Conservation (phyloP, 495 filamentous ascomycete species). For the Lophium mytilinum region DNA sequence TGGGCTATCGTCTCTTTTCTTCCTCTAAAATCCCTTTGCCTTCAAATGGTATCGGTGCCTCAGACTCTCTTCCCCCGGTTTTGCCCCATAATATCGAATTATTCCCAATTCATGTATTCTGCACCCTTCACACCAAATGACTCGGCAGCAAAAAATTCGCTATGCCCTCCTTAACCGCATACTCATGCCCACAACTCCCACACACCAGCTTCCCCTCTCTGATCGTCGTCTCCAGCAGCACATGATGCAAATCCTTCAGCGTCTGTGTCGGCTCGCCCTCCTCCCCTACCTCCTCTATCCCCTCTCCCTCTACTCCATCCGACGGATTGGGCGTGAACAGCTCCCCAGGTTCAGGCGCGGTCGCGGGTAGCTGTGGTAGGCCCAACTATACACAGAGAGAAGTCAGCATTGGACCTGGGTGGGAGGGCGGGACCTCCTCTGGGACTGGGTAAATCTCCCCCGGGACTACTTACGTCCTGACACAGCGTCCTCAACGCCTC, state of each 20-base stretch:
- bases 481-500: slow-evolving; percentile 61
- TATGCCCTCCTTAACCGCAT: slow-evolving; percentile 87
- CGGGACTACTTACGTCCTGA: slow-evolving; percentile 57
- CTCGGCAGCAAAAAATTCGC: slow-evolving; percentile 92
- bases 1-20: too few relatives aligned
- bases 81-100: too few relatives aligned
- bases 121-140: slow-evolving; percentile 58
- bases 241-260: slow-evolving; percentile 65
- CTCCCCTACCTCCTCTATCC: neutral
- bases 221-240: slow-evolving; percentile 87
- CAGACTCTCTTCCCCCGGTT: too few relatives aligned
- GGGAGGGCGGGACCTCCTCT: neutral
- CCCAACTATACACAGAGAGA: slow-evolving; percentile 52
- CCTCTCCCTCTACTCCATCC: slow-evolving; percentile 32
- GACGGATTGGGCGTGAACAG: neutral
- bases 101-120: too few relatives aligned
- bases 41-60: too few relatives aligned
- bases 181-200: slow-evolving; percentile 85
- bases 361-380: slow-evolving; percentile 65
- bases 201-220: slow-evolving; percentile 81
- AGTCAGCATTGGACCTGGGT: neutral
- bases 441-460: slow-evolving; percentile 1
- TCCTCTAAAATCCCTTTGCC: too few relatives aligned
- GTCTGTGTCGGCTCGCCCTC: slow-evolving; percentile 36
- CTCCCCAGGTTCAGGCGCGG: slow-evolving; percentile 41